Evolutionary conservation across 2,329 filamentous ascomycete genomes (phyloP), one percentile per base, ranked within the genome.

Genomic region (Leptosphaerulina australis): DNA sequence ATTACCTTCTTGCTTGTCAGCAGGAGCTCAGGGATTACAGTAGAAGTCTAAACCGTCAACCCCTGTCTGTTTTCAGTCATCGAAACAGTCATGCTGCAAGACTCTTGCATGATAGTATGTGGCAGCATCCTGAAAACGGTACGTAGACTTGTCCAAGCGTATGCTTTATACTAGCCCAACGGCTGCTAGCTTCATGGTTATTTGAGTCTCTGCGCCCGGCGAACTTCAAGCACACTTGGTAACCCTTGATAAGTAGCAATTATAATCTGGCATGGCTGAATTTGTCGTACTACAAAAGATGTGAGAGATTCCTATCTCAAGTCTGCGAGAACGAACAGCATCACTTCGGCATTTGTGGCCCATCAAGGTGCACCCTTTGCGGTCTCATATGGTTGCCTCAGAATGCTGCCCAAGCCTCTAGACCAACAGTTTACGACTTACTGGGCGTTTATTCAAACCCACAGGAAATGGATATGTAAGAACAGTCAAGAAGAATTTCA

Each of bases 51-150:
- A 14, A 34, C 5, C 24, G 28, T 22, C 6, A 17, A 18, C 28
- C 11, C 12, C 26, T 33, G 9, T 24, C 6, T 12, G 21, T 21
- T 25, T 12, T 8, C 18, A 11, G 14, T 11, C 25, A 12, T 40
- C 21, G 40, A 45, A 30, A 50, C 47, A 38, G 14, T 40, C n/a
- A n/a, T n/a, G n/a, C n/a, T n/a, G n/a, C n/a, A n/a, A n/a, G n/a
- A n/a, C n/a, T 35, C 35, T 35, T 35, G 9, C 17, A 35, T 29
- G 47, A 30, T 44, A 39, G 30, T 35, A 29, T 25, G 18, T 39
- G 6, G 5, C 5, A 11, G 15, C 18, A 20, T 11, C 8, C 10
- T 29, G 12, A 7, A 15, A 17, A 18, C 29, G 28, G 39, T 29
- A 50, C 26, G 35, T 35, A 44, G 24, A 50, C 14, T 8, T 30